Evolutionary conservation across 805 yeast species (phyloP).

Genomic region (Starmerella sirachaensis): DNA sequence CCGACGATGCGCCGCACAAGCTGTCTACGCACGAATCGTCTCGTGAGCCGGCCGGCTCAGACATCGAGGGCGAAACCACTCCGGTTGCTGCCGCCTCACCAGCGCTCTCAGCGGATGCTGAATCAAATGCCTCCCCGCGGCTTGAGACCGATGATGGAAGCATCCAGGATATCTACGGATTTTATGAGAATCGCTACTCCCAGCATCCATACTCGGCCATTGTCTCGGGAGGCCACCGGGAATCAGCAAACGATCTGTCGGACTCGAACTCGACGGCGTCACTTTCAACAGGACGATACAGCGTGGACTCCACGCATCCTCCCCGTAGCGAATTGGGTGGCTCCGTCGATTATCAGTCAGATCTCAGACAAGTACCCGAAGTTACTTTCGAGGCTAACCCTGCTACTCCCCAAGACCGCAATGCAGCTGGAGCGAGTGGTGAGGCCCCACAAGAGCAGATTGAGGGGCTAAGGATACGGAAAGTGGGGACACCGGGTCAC

Average conservation of each 20-base stretch:
- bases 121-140: not conserved
- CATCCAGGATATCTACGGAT: constrained; percentile 24
- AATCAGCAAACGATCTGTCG: constrained; percentile 1
- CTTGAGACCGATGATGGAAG: constrained; percentile 6
- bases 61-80: too few relatives aligned
- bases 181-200: constrained; percentile 21
- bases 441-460: not conserved
- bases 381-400: not conserved
- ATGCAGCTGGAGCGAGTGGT: not conserved
- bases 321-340: constrained; percentile 5
- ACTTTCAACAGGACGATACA: constrained; percentile 23
- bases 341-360: constrained; percentile 15
- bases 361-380: constrained; percentile 15
- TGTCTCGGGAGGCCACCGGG: constrained; percentile 2
- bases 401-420: not conserved
- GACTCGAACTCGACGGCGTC: constrained; percentile 24
- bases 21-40: too few relatives aligned
- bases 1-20: too few relatives aligned
- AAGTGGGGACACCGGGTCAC: constrained; percentile 11
- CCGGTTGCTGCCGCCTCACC: too few relatives aligned
- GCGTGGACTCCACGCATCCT: constrained; percentile 16
- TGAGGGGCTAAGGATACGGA: constrained; percentile 5
- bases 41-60: too few relatives aligned
- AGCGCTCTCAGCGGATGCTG: not conserved
- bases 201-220: constrained; percentile 19